Conservation (phyloP, 768 basidiomycete genomes). For the Mycena floridula region DNA sequence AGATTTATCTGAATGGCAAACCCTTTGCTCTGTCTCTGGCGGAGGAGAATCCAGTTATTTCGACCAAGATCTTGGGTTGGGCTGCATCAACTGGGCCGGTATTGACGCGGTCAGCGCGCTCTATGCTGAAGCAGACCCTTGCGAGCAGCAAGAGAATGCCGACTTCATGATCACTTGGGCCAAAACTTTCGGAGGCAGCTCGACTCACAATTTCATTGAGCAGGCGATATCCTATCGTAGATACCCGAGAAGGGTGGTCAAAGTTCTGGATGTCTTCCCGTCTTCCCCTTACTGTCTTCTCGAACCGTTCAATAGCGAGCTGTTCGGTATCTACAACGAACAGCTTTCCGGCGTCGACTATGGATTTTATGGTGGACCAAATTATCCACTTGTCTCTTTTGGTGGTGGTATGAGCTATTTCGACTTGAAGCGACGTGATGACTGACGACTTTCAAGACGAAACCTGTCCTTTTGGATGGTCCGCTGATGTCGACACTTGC, state of each 20-base stretch:
- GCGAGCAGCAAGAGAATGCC: constrained; percentile 42
- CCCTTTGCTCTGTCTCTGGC: constrained; percentile 35
- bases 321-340: constrained; percentile 31
- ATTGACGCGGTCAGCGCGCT: constrained; percentile 35
- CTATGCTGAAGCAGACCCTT: constrained; percentile 37
- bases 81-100: constrained; percentile 37
- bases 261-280: constrained; percentile 34
- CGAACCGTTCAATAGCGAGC: constrained; percentile 34
- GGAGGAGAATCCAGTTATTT: constrained; percentile 30
- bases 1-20: constrained; percentile 32
- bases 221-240: constrained; percentile 36
- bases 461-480: constrained; percentile 39
- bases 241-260: constrained; percentile 37
- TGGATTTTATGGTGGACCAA: constrained; percentile 37
- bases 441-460: constrained; percentile 22
- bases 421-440: neutral
- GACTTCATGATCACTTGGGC: constrained; percentile 48
- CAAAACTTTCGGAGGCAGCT: constrained; percentile 34
- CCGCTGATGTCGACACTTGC: constrained; percentile 34
- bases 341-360: constrained; percentile 37
- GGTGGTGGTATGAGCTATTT: constrained; percentile 29
- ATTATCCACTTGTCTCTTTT: constrained; percentile 33
- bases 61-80: constrained; percentile 13
- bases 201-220: constrained; percentile 32
- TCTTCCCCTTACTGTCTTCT: constrained; percentile 40